Conservation (phyloP, 805 yeast genomes). For the Wickerhamiella shivajii region DNA sequence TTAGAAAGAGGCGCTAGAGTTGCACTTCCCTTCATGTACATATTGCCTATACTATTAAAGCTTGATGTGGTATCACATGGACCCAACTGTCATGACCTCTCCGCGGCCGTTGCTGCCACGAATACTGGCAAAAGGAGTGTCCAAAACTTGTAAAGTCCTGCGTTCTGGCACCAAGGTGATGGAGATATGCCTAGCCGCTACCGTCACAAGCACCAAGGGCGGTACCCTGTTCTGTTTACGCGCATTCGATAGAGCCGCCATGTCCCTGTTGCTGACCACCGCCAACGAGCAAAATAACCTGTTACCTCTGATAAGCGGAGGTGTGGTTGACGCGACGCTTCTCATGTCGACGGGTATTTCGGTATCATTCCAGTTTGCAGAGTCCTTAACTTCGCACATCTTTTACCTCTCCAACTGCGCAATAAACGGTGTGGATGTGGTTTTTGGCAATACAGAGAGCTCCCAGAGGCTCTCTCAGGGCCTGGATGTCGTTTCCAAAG, state of each 20-base stretch:
- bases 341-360: background rate
- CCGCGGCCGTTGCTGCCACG: conserved; percentile 5
- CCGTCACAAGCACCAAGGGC: conserved; percentile 1
- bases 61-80: too few relatives aligned
- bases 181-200: conserved; percentile 1
- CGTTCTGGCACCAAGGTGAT: background rate
- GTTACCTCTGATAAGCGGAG: too few relatives aligned
- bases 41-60: too few relatives aligned
- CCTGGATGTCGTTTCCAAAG: background rate
- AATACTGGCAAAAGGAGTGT: conserved; percentile 1
- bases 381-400: conserved; percentile 1
- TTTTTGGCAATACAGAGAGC: conserved; percentile 7
- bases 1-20: too few relatives aligned
- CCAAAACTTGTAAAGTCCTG: background rate
- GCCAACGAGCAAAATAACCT: too few relatives aligned
- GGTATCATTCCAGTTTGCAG: conserved; percentile 2
- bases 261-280: background rate
- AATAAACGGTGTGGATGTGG: background rate
- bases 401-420: background rate
- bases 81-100: too few relatives aligned
- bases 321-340: background rate
- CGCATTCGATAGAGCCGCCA: conserved; percentile 4
- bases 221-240: conserved; percentile 2
- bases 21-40: too few relatives aligned
- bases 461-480: conserved; percentile 2